phyloP scores from a whole-genome alignment of 106 monocot genomes.

The Allium cepa region DNA sequence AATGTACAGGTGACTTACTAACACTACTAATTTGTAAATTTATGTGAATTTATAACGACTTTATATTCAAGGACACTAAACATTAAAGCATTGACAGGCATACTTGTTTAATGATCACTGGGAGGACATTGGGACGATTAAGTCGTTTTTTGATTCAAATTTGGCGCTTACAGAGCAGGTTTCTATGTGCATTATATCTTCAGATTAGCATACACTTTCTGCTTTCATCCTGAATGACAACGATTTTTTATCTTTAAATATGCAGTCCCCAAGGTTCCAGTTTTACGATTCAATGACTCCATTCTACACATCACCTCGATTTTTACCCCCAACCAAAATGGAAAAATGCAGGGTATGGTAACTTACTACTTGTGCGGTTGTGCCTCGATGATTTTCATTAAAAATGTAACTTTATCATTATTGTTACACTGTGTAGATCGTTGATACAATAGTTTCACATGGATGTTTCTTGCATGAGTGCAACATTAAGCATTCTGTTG shows the following conservation, averaged over 20 bases:
- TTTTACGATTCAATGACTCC: conserved; percentile 76
- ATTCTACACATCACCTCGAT: conserved; percentile 73
- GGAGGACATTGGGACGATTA: conserved; percentile 85
- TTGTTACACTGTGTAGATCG: conserved; percentile 27
- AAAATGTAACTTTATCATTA: not conserved
- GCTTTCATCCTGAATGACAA: not conserved
- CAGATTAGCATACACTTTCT: too few species aligned
- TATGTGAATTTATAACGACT: too few species aligned
- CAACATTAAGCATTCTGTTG: conserved; percentile 47
- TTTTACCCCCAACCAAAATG: conserved; percentile 65
- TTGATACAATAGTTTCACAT: conserved; percentile 77
- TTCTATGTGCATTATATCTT: not conserved
- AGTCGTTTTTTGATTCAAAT: conserved; percentile 78
- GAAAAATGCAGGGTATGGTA: conserved; percentile 63
- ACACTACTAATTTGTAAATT: too few species aligned
- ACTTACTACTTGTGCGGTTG: not conserved
- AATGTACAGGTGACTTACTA: conserved; percentile 48
- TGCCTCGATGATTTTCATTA: too few species aligned
- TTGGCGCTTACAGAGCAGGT: conserved; percentile 83
- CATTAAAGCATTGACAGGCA: conserved; percentile 27
- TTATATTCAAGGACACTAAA: too few species aligned
- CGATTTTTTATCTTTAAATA: not conserved
- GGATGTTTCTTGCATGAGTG: conserved; percentile 81
- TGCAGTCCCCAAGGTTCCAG: conserved; percentile 37
- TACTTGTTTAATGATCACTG: conserved; percentile 80